Conservation (phyloP, 163 green algal genomes). For the Chlamydomonas reinhardtii region DNA sequence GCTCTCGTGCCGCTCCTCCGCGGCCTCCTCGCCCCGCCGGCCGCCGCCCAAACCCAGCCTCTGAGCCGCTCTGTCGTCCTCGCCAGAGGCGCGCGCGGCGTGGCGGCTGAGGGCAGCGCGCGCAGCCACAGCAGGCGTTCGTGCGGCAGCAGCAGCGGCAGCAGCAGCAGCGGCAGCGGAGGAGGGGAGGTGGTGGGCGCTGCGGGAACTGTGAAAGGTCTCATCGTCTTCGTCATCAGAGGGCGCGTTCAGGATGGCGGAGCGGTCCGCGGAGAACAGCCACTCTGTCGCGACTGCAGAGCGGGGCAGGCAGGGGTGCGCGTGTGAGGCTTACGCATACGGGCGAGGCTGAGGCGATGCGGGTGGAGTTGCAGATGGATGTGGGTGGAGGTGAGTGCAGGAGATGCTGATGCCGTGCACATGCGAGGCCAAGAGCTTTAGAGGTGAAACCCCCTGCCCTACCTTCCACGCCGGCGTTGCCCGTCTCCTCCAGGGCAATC, state of each 20-base stretch:
- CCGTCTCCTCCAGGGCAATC: slow-evolving; percentile 41
- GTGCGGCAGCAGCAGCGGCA: too few relatives aligned
- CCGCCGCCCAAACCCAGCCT: not conserved
- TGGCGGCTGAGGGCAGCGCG: not conserved
- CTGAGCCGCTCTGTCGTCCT: not conserved
- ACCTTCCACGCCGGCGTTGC: slow-evolving; percentile 43
- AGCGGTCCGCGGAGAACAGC: slow-evolving; percentile 34
- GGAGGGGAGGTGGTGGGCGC: not conserved
- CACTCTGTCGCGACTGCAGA: slow-evolving; percentile 37
- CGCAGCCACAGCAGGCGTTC: too few relatives aligned
- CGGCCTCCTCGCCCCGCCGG: not conserved
- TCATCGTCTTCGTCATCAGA: not conserved
- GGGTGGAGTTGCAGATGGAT: too few relatives aligned
- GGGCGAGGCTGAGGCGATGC: too few relatives aligned
- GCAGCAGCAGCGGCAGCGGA: too few relatives aligned
- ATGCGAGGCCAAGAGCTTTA: too few relatives aligned
- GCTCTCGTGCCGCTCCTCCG: not conserved
- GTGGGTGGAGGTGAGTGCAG: too few relatives aligned
- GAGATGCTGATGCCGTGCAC: too few relatives aligned
- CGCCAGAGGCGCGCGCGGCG: not conserved
- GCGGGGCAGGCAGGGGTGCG: not conserved
- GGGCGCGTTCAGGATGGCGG: slow-evolving; percentile 16
- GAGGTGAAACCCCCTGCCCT: too few relatives aligned
- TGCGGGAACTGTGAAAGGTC: not conserved
- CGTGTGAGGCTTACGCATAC: not conserved